phyloP scores from a whole-genome alignment of 2,329 filamentous ascomycete species.

The Diaporthe helianthi region DNA sequence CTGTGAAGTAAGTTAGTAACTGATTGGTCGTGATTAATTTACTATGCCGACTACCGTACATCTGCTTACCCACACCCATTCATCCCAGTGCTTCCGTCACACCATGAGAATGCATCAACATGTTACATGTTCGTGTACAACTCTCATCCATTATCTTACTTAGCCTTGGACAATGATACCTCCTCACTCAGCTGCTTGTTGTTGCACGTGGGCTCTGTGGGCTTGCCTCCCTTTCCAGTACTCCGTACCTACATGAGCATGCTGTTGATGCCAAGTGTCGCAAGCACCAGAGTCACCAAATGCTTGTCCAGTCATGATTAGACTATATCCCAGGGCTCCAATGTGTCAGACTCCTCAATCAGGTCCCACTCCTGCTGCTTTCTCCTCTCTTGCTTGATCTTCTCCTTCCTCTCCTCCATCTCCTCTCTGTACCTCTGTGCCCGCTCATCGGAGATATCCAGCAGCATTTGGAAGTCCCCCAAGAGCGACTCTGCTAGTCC shows the following conservation, averaged over 20 bases:
- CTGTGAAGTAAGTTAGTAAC: not conserved
- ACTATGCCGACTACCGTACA: not conserved
- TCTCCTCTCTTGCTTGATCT: not conserved
- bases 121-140: too few relatives aligned
- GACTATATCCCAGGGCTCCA: constrained; percentile 18
- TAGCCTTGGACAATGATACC: not conserved
- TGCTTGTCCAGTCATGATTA: not conserved
- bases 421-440: not conserved
- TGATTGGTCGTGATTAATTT: not conserved
- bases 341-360: constrained; percentile 5
- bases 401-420: not conserved
- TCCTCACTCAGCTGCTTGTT: not conserved
- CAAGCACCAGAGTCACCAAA: not conserved
- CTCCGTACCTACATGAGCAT: too few relatives aligned
- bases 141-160: not conserved
- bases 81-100: too few relatives aligned
- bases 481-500: not conserved
- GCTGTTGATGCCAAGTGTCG: not conserved
- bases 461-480: constrained; percentile 18
- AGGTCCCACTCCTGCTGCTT: constrained; percentile 26
- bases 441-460: not conserved
- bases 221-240: not conserved
- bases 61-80: not conserved
- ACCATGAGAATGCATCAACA: not conserved
- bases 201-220: not conserved